phyloP scores from a whole-genome alignment of 2,329 filamentous ascomycete species.

The Phaeosphaeriaceae sp. region DNA sequence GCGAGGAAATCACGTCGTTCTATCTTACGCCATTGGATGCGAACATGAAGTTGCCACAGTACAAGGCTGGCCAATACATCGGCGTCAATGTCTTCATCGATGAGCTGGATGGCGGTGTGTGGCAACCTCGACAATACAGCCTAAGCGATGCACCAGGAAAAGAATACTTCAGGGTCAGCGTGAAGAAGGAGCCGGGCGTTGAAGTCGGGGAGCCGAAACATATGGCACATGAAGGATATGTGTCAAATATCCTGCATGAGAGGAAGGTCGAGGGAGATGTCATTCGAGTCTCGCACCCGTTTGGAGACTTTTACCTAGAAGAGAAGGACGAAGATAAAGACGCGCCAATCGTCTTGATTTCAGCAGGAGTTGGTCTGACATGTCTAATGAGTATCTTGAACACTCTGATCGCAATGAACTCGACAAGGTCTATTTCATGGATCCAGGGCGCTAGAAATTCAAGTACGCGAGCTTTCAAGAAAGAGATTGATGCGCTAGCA shows the following conservation, averaged over 20 bases:
- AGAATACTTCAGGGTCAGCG: conserved; percentile 73
- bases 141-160: conserved; percentile 70
- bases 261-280: conserved; percentile 67
- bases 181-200: conserved; percentile 71
- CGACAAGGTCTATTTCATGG: conserved; percentile 64
- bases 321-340: conserved; percentile 50
- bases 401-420: conserved; percentile 49
- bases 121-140: conserved; percentile 76
- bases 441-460: conserved; percentile 67
- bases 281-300: conserved; percentile 72
- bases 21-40: conserved; percentile 71
- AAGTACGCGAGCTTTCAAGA: conserved; percentile 63
- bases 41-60: conserved; percentile 66
- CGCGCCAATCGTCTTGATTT: conserved; percentile 70
- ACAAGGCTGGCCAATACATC: conserved; percentile 76
- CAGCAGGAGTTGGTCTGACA: conserved; percentile 73
- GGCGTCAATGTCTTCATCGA: conserved; percentile 68
- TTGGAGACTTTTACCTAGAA: conserved; percentile 68
- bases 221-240: conserved; percentile 66
- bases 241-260: conserved; percentile 75
- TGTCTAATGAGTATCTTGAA: conserved; percentile 73
- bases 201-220: conserved; percentile 55
- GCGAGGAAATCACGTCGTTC: conserved; percentile 74
- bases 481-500: conserved; percentile 56
- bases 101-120: conserved; percentile 55